A percentile compares a stretch with the other conserved stretches of the same genome.
Evolutionary conservation across 2,329 filamentous ascomycete genomes (phyloP).

Genomic region (Madurella fahalii): DNA sequence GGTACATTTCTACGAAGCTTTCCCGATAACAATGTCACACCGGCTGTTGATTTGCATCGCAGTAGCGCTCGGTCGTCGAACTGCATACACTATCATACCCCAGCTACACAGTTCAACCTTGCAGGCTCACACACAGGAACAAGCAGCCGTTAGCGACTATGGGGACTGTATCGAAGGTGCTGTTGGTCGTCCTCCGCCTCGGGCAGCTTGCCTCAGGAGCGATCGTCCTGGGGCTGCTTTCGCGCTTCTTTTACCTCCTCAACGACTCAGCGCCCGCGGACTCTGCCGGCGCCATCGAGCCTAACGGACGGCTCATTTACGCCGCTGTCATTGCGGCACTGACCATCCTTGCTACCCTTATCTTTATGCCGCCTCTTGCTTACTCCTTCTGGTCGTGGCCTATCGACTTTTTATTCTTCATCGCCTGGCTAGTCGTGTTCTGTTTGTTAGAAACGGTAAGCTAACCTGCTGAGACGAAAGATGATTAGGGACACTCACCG

Average conservation of each 20-base stretch:
- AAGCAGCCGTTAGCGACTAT: neutral
- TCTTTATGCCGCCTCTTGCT: conserved; percentile 13
- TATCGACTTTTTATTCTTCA: conserved; percentile 17
- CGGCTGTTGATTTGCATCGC: too few relatives aligned
- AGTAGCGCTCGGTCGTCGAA: too few relatives aligned
- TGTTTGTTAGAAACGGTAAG: conserved; percentile 16
- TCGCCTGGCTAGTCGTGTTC: conserved; percentile 17
- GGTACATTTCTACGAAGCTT: too few relatives aligned
- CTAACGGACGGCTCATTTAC: conserved; percentile 16
- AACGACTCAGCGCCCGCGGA: neutral
- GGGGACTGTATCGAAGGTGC: conserved; percentile 1
- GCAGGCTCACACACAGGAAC: too few relatives aligned
- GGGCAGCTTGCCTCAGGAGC: conserved; percentile 9
- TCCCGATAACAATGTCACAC: too few relatives aligned
- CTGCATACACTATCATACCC: too few relatives aligned
- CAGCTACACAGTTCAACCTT: too few relatives aligned
- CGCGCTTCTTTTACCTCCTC: conserved; percentile 12
- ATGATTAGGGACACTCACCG: neutral
- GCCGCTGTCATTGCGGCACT: conserved; percentile 12
- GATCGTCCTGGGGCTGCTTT: conserved; percentile 12
- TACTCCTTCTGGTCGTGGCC: conserved; percentile 18
- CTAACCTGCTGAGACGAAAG: neutral
- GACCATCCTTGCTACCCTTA: conserved; percentile 14
- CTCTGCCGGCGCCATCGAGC: conserved; percentile 4
- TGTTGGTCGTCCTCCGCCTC: conserved; percentile 7